These are phyloP conservation scores for Microthyrium microscopicum DNA, from an alignment of 2,329 filamentous ascomycete genomes.

Conservation along the genomic window DNA sequence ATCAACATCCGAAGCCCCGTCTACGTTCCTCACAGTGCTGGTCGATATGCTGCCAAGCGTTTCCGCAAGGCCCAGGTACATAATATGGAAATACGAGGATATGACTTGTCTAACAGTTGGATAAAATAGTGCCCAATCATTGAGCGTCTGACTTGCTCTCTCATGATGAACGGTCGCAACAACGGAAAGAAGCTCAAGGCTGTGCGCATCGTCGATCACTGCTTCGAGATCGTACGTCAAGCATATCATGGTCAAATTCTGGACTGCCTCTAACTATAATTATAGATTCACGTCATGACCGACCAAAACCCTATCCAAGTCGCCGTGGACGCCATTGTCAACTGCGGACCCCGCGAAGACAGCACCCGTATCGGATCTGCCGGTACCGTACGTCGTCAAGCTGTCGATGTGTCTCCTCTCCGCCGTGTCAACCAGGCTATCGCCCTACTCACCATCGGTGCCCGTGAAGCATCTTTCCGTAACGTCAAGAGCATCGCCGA, in stretches of 20 bases:
- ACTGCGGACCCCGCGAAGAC: slow-evolving; percentile 99
- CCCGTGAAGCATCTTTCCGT: slow-evolving; percentile 96
- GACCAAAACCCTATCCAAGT: slow-evolving; percentile 99
- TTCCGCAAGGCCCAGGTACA: slow-evolving; percentile 96
- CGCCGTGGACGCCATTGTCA: slow-evolving; percentile 98
- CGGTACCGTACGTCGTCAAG: slow-evolving; percentile 98
- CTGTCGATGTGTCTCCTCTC: slow-evolving; percentile 98
- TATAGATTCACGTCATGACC: slow-evolving; percentile 98
- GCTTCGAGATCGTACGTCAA: slow-evolving; percentile 89
- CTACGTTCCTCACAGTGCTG: slow-evolving; percentile 97
- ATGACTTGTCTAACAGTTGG: not conserved
- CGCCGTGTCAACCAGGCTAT: slow-evolving; percentile 99
- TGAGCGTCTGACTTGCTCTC: slow-evolving; percentile 99
- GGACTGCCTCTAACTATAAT: slow-evolving; percentile 4
- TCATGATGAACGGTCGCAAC: slow-evolving; percentile 99
- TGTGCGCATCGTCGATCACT: slow-evolving; percentile 95
- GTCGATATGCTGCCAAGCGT: slow-evolving; percentile 96
- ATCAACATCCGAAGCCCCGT: slow-evolving; percentile 98
- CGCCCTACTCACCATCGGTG: slow-evolving; percentile 95
- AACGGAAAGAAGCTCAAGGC: slow-evolving; percentile 99
- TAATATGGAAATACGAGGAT: not conserved
- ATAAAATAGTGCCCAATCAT: too few relatives aligned
- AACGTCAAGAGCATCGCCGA: slow-evolving; percentile 99
- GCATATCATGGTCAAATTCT: not conserved
- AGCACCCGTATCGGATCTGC: slow-evolving; percentile 98